phyloP scores from a whole-genome alignment of 2,329 filamentous ascomycete genomes.

The Ophiocordyceps camponoti-saundersi region DNA sequence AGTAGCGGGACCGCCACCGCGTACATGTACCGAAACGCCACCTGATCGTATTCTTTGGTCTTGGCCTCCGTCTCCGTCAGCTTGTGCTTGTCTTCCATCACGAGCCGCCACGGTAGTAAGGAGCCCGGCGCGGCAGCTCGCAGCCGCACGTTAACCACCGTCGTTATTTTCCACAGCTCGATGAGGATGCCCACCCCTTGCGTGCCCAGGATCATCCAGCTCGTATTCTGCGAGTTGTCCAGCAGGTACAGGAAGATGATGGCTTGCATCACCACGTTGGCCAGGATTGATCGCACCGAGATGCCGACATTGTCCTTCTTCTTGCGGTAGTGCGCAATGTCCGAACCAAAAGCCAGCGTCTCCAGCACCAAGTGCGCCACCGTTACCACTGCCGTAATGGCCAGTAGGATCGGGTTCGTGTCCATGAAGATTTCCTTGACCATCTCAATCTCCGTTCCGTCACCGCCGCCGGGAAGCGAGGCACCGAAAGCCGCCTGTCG shows the following conservation, averaged over 20 bases:
- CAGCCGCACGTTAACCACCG: slow-evolving; percentile 76
- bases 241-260: slow-evolving; percentile 94
- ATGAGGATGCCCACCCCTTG: slow-evolving; percentile 67
- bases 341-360: slow-evolving; percentile 89
- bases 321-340: slow-evolving; percentile 95
- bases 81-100: slow-evolving; percentile 93
- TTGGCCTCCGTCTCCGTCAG: slow-evolving; percentile 91
- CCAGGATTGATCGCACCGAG: slow-evolving; percentile 85
- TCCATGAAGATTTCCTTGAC: slow-evolving; percentile 91
- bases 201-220: slow-evolving; percentile 94
- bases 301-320: slow-evolving; percentile 99
- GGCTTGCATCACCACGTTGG: slow-evolving; percentile 93
- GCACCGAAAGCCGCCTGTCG: slow-evolving; percentile 61
- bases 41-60: slow-evolving; percentile 95
- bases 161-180: slow-evolving; percentile 86
- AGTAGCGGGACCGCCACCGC: slow-evolving; percentile 78
- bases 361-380: slow-evolving; percentile 91
- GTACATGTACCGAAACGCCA: slow-evolving; percentile 96
- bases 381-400: slow-evolving; percentile 67
- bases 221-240: slow-evolving; percentile 95
- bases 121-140: slow-evolving; percentile 52
- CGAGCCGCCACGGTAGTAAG: slow-evolving; percentile 60
- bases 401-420: slow-evolving; percentile 82
- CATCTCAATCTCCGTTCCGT: slow-evolving; percentile 90
- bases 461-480: slow-evolving; percentile 57